These are phyloP conservation scores for Cladorrhinum samala DNA, from an alignment of 495 filamentous ascomycete species.

Conservation along the genomic window DNA sequence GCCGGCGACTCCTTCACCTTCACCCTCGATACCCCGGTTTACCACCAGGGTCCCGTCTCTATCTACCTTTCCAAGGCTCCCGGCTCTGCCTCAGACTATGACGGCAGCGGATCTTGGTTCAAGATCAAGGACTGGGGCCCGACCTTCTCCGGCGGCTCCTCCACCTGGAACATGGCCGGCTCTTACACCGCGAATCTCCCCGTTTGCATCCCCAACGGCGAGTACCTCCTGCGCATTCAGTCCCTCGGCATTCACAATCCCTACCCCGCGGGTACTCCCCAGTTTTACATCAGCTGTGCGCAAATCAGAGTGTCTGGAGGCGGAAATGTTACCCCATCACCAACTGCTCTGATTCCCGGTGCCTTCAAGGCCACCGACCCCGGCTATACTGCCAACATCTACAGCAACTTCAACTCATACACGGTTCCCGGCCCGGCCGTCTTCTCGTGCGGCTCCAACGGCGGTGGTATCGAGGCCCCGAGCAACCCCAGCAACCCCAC, in stretches of 20 bases:
- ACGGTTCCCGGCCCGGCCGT: slow-evolving; percentile 24
- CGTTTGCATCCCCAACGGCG: slow-evolving; percentile 45
- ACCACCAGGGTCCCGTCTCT: slow-evolving; percentile 53
- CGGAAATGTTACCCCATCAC: slow-evolving; percentile 40
- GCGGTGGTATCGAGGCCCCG: neutral
- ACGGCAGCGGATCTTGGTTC: slow-evolving; percentile 51
- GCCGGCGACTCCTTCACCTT: slow-evolving; percentile 49
- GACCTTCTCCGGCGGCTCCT: slow-evolving; percentile 28
- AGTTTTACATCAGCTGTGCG: slow-evolving; percentile 55
- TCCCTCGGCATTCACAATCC: slow-evolving; percentile 56
- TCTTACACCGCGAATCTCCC: slow-evolving; percentile 52
- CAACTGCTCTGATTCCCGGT: slow-evolving; percentile 49
- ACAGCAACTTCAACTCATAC: slow-evolving; percentile 25
- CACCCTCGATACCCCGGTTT: slow-evolving; percentile 46
- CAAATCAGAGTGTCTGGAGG: slow-evolving; percentile 53
- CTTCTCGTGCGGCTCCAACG: slow-evolving; percentile 17
- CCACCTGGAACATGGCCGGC: slow-evolving; percentile 35
- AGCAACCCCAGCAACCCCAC: neutral
- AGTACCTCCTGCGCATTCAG: slow-evolving; percentile 59
- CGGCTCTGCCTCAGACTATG: slow-evolving; percentile 34
- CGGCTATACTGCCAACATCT: slow-evolving; percentile 46
- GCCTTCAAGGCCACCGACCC: slow-evolving; percentile 50
- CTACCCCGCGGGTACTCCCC: slow-evolving; percentile 40
- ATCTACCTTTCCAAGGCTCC: slow-evolving; percentile 50
- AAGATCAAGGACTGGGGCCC: slow-evolving; percentile 49